Evolutionary conservation across 352 stramenopile genomes (phyloP).

Genomic region (Phytophthora sansomeana): DNA sequence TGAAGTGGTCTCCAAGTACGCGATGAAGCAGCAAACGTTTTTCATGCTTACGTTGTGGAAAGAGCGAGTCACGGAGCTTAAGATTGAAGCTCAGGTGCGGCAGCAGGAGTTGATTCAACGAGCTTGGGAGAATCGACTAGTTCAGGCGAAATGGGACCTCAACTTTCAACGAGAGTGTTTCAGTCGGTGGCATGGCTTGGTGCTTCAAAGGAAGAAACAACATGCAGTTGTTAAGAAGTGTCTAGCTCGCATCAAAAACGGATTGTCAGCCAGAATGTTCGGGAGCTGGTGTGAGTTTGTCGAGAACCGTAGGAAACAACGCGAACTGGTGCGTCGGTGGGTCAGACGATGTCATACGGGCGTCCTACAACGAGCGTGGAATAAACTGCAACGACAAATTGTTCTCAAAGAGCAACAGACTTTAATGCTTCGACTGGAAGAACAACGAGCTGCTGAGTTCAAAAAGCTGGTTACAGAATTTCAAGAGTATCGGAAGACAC

Average conservation of each 20-base stretch:
- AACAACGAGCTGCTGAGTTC: constrained; percentile 17
- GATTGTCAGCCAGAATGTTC: constrained; percentile 21
- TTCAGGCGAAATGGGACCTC: constrained; percentile 32
- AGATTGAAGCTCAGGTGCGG: constrained; percentile 16
- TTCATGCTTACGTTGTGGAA: constrained; percentile 29
- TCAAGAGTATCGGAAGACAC: constrained; percentile 11
- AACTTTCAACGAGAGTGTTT: constrained; percentile 35
- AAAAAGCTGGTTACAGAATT: constrained; percentile 26
- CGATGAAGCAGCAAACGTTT: constrained; percentile 23
- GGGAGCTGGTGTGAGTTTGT: constrained; percentile 36
- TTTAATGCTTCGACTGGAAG: constrained; percentile 22
- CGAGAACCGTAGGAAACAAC: constrained; percentile 20
- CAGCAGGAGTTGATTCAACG: constrained; percentile 34
- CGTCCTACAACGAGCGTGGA: constrained; percentile 32
- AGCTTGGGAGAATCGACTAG: constrained; percentile 34
- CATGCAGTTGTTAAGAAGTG: constrained; percentile 26
- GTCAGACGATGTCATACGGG: constrained; percentile 10
- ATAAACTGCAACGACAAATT: constrained; percentile 44
- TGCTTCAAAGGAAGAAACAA: constrained; percentile 5
- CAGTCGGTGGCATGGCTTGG: constrained; percentile 28
- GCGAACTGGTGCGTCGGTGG: constrained; percentile 39
- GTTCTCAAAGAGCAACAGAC: constrained; percentile 36
- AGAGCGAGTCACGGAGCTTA: constrained; percentile 10
- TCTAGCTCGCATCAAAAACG: constrained; percentile 35
- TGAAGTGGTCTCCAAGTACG: constrained; percentile 11